These are phyloP conservation scores for Phytophthora parvispora DNA, from an alignment of 352 stramenopile genomes.

Conservation along the genomic window DNA sequence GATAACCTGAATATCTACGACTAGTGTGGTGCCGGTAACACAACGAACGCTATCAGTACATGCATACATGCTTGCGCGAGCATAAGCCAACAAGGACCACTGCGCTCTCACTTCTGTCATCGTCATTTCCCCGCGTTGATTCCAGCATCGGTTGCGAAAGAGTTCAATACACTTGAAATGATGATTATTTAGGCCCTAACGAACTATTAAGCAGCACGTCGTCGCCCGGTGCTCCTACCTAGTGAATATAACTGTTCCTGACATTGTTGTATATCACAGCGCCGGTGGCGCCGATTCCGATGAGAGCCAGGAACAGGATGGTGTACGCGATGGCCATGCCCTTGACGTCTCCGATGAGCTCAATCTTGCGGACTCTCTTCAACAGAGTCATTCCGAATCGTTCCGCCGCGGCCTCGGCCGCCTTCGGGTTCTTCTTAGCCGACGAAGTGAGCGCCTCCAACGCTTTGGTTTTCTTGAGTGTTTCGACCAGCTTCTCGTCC, in stretches of 20 bases:
- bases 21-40: too few relatives aligned
- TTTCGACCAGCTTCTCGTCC: slow-evolving; percentile 7
- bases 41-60: too few relatives aligned
- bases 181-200: too few relatives aligned
- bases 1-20: too few relatives aligned
- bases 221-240: not conserved
- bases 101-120: too few relatives aligned
- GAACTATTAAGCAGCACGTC: not conserved
- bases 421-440: not conserved
- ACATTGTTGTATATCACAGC: slow-evolving; percentile 2
- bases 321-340: slow-evolving; percentile 23
- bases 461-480: not conserved
- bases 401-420: slow-evolving; percentile 7
- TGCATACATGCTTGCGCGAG: too few relatives aligned
- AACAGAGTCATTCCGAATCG: slow-evolving; percentile 4
- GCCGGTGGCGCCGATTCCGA: slow-evolving; percentile 2
- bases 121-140: too few relatives aligned
- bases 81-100: too few relatives aligned
- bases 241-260: slow-evolving; percentile 23
- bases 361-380: slow-evolving; percentile 10
- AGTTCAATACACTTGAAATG: too few relatives aligned
- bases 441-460: not conserved
- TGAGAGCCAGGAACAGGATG: slow-evolving; percentile 8
- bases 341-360: slow-evolving; percentile 12
- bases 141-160: too few relatives aligned